phyloP scores from a whole-genome alignment of 2,329 filamentous ascomycete genomes.

The Fusarium graminum region DNA sequence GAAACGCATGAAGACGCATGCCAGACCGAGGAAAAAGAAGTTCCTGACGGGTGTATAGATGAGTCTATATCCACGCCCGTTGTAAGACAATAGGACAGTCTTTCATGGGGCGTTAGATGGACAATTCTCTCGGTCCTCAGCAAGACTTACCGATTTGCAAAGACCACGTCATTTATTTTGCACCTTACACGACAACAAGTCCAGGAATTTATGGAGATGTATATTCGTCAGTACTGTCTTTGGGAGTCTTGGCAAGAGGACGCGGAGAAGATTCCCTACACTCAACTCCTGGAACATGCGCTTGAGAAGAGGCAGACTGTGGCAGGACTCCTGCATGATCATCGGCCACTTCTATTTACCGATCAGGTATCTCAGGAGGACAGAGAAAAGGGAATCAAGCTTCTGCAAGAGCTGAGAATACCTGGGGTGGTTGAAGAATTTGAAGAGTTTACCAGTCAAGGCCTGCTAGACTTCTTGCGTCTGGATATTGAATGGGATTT shows the following conservation, averaged over 20 bases:
- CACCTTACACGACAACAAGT: conserved; percentile 42
- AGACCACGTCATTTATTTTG: conserved; percentile 32
- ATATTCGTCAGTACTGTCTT: conserved; percentile 37
- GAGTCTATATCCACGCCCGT: background rate
- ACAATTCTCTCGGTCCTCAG: conserved; percentile 44
- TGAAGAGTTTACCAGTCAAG: conserved; percentile 25
- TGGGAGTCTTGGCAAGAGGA: conserved; percentile 41
- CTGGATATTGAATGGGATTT: conserved; percentile 46
- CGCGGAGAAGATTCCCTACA: conserved; percentile 27
- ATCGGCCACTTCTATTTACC: conserved; percentile 45
- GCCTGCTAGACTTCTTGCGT: conserved; percentile 42
- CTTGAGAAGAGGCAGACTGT: conserved; percentile 19
- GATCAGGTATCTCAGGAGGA: conserved; percentile 40
- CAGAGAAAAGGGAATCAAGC: conserved; percentile 32
- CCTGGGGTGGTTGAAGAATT: conserved; percentile 17
- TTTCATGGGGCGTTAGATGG: conserved; percentile 47
- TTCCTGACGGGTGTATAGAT: background rate
- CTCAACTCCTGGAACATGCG: conserved; percentile 21
- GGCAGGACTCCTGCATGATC: conserved; percentile 23
- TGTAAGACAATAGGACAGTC: conserved; percentile 40
- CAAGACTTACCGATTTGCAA: conserved; percentile 39
- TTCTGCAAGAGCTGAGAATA: conserved; percentile 28
- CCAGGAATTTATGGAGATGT: conserved; percentile 41
- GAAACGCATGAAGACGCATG: background rate
- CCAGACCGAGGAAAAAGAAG: background rate